These are phyloP conservation scores for Lyophyllum semitale DNA, from an alignment of 768 basidiomycete species.

Conservation along the genomic window DNA sequence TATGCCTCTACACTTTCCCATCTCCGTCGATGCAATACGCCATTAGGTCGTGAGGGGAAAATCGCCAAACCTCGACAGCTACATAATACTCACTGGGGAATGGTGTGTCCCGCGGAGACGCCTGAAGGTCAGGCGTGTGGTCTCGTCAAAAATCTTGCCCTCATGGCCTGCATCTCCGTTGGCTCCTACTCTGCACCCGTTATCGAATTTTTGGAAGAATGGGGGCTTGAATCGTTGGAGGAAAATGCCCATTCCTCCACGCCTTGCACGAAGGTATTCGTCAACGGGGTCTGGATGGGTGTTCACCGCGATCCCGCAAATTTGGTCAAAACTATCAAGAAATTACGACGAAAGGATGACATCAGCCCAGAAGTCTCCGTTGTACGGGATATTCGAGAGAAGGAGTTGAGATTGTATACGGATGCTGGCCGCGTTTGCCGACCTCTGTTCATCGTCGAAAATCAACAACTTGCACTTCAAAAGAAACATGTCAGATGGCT, in stretches of 20 bases:
- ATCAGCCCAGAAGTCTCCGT: constrained; percentile 96
- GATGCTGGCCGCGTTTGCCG: constrained; percentile 97
- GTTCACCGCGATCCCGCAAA: constrained; percentile 94
- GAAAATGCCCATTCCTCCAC: constrained; percentile 87
- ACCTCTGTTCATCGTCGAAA: constrained; percentile 94
- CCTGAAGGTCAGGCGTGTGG: constrained; percentile 99
- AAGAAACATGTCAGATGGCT: constrained; percentile 85
- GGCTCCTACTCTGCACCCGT: constrained; percentile 95
- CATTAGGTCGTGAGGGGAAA: constrained; percentile 96
- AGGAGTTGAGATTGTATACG: constrained; percentile 91
- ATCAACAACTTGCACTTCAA: constrained; percentile 80
- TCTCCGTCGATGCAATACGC: constrained; percentile 96
- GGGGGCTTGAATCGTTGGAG: constrained; percentile 94
- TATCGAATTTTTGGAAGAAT: constrained; percentile 97
- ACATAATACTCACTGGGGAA: constrained; percentile 99
- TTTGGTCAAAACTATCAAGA: constrained; percentile 90
- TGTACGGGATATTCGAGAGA: constrained; percentile 95
- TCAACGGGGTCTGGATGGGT: constrained; percentile 99
- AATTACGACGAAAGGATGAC: constrained; percentile 89
- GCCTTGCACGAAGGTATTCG: constrained; percentile 93
- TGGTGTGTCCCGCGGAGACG: constrained; percentile 99
- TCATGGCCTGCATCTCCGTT: constrained; percentile 98
- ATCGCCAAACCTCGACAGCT: constrained; percentile 99
- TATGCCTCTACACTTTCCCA: constrained; percentile 98
- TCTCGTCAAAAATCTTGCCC: constrained; percentile 95